A percentile compares a stretch with the other conserved stretches of the same genome.
phyloP scores from a whole-genome alignment of 2,329 filamentous ascomycete genomes.

The Aspergillus uvarum region DNA sequence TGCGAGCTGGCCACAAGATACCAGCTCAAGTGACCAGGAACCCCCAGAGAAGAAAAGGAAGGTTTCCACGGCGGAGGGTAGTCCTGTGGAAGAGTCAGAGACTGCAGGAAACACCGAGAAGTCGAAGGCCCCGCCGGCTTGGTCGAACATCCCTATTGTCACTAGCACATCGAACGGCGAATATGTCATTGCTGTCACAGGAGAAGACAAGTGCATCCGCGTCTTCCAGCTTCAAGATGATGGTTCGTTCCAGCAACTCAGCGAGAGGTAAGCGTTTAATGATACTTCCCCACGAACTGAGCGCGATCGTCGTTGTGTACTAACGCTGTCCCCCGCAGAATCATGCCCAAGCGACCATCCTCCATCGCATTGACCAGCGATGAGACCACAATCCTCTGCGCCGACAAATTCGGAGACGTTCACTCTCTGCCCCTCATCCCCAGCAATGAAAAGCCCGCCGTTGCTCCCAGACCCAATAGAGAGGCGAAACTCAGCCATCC shows the following conservation, averaged over 20 bases:
- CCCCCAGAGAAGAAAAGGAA: slow-evolving; percentile 49
- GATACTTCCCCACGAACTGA: not conserved
- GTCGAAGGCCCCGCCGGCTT: slow-evolving; percentile 23
- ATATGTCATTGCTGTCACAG: slow-evolving; percentile 74
- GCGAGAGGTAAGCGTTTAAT: slow-evolving; percentile 60
- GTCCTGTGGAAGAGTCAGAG: slow-evolving; percentile 15
- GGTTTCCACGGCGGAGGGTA: slow-evolving; percentile 33
- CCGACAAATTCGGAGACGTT: slow-evolving; percentile 96
- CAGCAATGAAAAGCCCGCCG: slow-evolving; percentile 31
- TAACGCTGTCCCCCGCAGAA: slow-evolving; percentile 47
- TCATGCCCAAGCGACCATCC: slow-evolving; percentile 87
- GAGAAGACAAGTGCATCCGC: slow-evolving; percentile 87
- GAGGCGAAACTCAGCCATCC: slow-evolving; percentile 47
- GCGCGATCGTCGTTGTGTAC: not conserved
- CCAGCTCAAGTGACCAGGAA: slow-evolving; percentile 32
- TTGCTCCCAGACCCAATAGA: slow-evolving; percentile 32
- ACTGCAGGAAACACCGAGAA: slow-evolving; percentile 21
- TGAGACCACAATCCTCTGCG: slow-evolving; percentile 71
- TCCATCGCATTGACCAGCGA: slow-evolving; percentile 70
- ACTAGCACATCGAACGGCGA: slow-evolving; percentile 62
- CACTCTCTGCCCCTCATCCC: slow-evolving; percentile 76
- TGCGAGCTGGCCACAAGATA: slow-evolving; percentile 57
- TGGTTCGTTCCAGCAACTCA: slow-evolving; percentile 65
- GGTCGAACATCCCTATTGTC: slow-evolving; percentile 68
- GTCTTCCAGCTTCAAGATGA: slow-evolving; percentile 69